Conservation (phyloP, 106 monocot genomes). For the Dendrobium catenatum region DNA sequence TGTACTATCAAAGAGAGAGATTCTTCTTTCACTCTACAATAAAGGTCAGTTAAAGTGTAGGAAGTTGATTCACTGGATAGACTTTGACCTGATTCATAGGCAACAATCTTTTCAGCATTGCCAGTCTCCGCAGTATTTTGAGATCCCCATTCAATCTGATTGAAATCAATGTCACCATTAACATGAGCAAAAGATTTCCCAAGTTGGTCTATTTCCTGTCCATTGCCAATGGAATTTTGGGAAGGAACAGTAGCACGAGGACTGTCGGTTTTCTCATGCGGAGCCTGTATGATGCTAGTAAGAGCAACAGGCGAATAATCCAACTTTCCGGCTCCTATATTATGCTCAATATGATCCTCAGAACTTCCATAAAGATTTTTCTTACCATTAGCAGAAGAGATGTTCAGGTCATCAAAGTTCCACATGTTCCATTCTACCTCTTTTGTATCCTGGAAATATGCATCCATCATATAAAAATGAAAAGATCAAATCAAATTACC, state of each 20-base stretch:
- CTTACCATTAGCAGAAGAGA: not conserved
- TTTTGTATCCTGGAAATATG: slow-evolving; percentile 9
- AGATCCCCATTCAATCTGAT: slow-evolving; percentile 1
- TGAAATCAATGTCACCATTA: slow-evolving; percentile 2
- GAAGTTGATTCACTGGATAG: not conserved
- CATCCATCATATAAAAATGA: slow-evolving; percentile 2
- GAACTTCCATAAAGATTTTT: not conserved
- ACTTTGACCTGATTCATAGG: not conserved
- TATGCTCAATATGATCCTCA: slow-evolving; percentile 2
- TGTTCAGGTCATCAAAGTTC: slow-evolving; percentile 2
- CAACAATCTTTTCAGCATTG: not conserved
- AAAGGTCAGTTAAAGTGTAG: not conserved
- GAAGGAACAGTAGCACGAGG: not conserved
- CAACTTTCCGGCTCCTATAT: not conserved
- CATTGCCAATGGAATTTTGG: not conserved
- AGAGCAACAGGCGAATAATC: slow-evolving; percentile 1
- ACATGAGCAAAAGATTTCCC: not conserved
- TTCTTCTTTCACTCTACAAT: slow-evolving; percentile 3
- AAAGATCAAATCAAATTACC: not conserved
- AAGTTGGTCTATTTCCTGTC: not conserved
- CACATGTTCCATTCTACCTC: not conserved
- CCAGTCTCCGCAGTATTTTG: not conserved
- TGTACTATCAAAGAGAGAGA: slow-evolving; percentile 3
- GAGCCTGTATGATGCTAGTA: not conserved
- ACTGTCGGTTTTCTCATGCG: not conserved